These are phyloP conservation scores for Keithomyces neogunnii DNA, from an alignment of 2,329 filamentous ascomycete species.

Conservation along the genomic window DNA sequence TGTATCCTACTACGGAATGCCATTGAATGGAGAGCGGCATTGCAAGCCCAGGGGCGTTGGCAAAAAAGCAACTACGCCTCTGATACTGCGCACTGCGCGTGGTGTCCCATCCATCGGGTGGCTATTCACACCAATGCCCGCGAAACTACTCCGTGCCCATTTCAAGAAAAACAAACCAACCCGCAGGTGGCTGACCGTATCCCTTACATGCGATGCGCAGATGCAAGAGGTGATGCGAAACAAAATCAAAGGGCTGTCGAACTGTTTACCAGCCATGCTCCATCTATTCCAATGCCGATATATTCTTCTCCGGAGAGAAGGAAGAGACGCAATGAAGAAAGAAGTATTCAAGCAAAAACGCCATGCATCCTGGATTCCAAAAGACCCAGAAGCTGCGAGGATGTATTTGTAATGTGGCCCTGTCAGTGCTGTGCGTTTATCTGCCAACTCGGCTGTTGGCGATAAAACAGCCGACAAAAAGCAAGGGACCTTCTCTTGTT, in stretches of 20 bases:
- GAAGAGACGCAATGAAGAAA: not conserved
- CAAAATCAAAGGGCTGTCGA: not conserved
- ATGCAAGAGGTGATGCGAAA: not conserved
- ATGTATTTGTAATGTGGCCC: not conserved
- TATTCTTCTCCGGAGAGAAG: not conserved
- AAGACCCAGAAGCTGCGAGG: not conserved
- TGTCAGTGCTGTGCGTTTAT: not conserved
- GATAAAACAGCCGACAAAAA: not conserved
- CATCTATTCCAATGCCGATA: not conserved
- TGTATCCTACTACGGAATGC: too few species aligned
- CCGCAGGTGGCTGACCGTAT: not conserved
- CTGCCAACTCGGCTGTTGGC: not conserved
- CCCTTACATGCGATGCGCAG: not conserved
- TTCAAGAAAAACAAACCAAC: not conserved
- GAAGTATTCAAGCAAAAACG: not conserved
- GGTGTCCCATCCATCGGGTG: too few species aligned
- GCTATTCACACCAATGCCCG: too few species aligned
- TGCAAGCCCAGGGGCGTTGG: too few species aligned
- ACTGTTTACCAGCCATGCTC: not conserved
- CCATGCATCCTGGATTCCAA: not conserved
- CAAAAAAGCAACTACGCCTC: too few species aligned
- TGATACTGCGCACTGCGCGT: too few species aligned
- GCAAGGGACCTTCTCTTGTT: not conserved
- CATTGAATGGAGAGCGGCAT: too few species aligned
- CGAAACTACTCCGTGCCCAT: too few species aligned